phyloP scores from a whole-genome alignment of 495 filamentous ascomycete species.

The Evansstolkia leycettana region DNA sequence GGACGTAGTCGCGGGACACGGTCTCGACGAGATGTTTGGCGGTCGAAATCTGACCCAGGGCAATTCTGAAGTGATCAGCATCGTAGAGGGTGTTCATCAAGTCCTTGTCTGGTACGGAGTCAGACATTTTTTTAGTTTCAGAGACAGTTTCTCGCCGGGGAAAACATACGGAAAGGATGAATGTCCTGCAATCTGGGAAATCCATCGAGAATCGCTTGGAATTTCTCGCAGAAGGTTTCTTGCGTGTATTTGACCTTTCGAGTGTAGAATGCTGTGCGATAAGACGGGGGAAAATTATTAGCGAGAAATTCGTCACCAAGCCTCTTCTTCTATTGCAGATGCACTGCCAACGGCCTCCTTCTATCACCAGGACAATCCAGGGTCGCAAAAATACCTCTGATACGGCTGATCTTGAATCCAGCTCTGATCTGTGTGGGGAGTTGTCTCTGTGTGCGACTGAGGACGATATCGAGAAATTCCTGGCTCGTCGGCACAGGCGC shows the following conservation, averaged over 20 bases:
- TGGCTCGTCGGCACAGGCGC: constrained; percentile 84
- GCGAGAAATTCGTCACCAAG: neutral
- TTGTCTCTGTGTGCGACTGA: constrained; percentile 86
- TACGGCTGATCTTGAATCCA: constrained; percentile 94
- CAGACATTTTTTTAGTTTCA: constrained; percentile 11
- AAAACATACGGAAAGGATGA: constrained; percentile 80
- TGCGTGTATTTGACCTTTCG: constrained; percentile 99
- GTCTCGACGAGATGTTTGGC: constrained; percentile 95
- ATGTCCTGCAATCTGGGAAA: constrained; percentile 93
- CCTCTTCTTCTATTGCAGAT: too few species aligned
- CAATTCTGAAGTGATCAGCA: constrained; percentile 96
- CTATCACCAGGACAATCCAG: neutral
- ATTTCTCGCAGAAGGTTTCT: constrained; percentile 92
- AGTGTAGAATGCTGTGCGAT: constrained; percentile 67
- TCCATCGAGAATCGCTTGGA: constrained; percentile 76
- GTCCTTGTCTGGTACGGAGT: constrained; percentile 48
- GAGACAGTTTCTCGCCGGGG: constrained; percentile 11
- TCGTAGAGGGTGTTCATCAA: constrained; percentile 81
- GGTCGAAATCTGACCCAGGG: constrained; percentile 88
- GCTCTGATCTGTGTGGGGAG: constrained; percentile 91
- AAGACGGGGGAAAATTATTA: constrained; percentile 8
- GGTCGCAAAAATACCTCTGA: constrained; percentile 46
- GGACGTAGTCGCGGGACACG: constrained; percentile 86
- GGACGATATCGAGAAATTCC: constrained; percentile 95
- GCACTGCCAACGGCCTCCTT: neutral